Base-by-base conservation (phyloP, 805 yeast genomes). In the Nakazawaea ernobii region DNA sequence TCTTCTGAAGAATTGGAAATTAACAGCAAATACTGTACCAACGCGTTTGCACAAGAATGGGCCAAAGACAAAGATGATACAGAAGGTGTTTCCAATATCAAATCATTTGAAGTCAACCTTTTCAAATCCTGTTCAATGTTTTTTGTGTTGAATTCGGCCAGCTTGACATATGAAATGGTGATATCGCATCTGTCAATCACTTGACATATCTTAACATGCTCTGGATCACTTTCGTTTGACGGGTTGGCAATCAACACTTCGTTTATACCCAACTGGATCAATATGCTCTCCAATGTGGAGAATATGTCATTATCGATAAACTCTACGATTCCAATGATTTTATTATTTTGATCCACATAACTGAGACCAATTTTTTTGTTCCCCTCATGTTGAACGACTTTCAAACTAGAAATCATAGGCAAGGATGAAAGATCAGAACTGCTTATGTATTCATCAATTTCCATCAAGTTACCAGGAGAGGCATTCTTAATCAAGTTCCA, bases 391-490 rank as follows among this genome's bases (percentile, higher is more conserved):
- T 66, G 61, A 2, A 70, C 65, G 24, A 69, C 54, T 45, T 74
- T 71, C n/a, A 77, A 54, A 2, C 81, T 79, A 11, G 81, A 74
- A 38, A 83, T 77, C 11, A 83, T 73, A 0, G 84, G 76, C 30
- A 71, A 63, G 35, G 76, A 68, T 26, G 69, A 62, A 9, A 62
- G 45, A 13, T 69, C 67, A 2, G 75, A 68, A 3, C 69, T 60
- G 45, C 67, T 67, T 53, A 89, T 70, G 65, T 88, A 66, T 32
- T 85, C 90, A 54, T 87, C 96, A 41, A 86, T 78, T 38, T 73
- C 81, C 49, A 83, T 86, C 43, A 91, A 67, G 63, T 94, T 91
- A 6, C 99, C 99, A 0, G 98, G 97, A 1, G 96, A 84, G 0
- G 96, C 97, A 38, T 73, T 66, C 49, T 70, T 75, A 52, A 68